These are phyloP conservation scores for Nepenthes alata DNA, from an alignment of 179 eudicot genomes.

Conservation along the genomic window DNA sequence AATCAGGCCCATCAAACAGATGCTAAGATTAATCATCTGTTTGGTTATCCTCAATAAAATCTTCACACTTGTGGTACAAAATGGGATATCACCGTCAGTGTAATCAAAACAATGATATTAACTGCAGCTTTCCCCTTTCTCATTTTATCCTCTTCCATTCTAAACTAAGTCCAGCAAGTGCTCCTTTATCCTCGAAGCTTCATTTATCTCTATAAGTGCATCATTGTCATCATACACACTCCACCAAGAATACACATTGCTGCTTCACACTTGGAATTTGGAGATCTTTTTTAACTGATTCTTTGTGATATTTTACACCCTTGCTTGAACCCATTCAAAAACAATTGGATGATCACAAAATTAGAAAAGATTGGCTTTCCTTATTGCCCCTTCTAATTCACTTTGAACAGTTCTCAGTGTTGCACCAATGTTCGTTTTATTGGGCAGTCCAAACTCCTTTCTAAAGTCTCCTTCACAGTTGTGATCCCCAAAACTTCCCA, in stretches of 20 bases:
- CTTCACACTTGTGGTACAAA: constrained; percentile 8
- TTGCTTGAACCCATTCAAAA: too few species aligned
- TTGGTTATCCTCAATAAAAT: constrained; percentile 16
- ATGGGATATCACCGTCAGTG: constrained; percentile 7
- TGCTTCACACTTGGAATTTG: too few species aligned
- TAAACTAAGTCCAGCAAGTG: constrained; percentile 47
- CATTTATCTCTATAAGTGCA: constrained; percentile 42
- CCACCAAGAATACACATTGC: constrained; percentile 71
- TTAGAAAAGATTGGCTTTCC: constrained; percentile 2
- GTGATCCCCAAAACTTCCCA: constrained; percentile 82
- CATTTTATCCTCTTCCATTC: constrained; percentile 59
- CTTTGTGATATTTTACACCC: too few species aligned
- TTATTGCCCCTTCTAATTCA: constrained; percentile 70
- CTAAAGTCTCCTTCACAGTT: constrained; percentile 70
- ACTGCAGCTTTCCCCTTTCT: constrained; percentile 31
- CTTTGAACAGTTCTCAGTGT: constrained; percentile 86
- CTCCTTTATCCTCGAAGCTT: constrained; percentile 28
- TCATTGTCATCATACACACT: constrained; percentile 65
- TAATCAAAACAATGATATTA: not conserved
- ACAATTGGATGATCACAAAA: too few species aligned
- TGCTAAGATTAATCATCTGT: constrained; percentile 46
- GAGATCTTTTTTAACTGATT: too few species aligned
- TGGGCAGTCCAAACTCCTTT: constrained; percentile 79
- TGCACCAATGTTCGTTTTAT: constrained; percentile 71
- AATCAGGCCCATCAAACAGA: constrained; percentile 39